phyloP scores from a whole-genome alignment of 176 grass and related monocot species.

The Melocanna baccifera region DNA sequence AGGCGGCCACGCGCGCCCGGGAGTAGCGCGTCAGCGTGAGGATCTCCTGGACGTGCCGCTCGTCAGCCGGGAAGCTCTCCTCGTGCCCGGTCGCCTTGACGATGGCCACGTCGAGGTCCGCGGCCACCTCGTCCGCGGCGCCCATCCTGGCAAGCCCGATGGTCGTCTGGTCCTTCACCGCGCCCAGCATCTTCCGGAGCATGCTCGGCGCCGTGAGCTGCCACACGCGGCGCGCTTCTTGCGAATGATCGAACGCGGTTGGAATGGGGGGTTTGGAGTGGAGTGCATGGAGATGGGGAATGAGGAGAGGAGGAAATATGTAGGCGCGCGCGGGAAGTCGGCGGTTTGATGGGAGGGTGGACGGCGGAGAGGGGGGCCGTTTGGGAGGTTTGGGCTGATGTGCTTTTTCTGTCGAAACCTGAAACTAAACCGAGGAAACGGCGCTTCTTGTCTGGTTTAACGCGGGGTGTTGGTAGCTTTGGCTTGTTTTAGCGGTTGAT shows the following conservation, averaged over 20 bases:
- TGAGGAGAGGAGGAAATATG: not conserved
- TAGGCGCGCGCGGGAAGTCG: constrained; percentile 14
- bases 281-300: not conserved
- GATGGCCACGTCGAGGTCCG: constrained; percentile 58
- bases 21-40: constrained; percentile 65
- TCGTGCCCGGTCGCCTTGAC: constrained; percentile 68
- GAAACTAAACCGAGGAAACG: no score
- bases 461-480: not conserved
- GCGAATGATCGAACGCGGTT: not conserved
- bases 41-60: constrained; percentile 61
- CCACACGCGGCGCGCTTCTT: not conserved
- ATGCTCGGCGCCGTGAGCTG: constrained; percentile 52
- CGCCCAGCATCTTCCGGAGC: constrained; percentile 58
- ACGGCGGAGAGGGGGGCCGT: not conserved
- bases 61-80: constrained; percentile 47
- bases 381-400: not conserved
- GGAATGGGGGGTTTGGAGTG: not conserved
- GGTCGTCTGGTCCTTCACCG: constrained; percentile 67
- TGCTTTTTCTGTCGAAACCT: not conserved
- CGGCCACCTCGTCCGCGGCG: constrained; percentile 37
- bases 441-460: not conserved
- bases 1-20: constrained; percentile 46
- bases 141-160: constrained; percentile 48
- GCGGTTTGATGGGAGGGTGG: not conserved
- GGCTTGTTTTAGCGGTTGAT: not conserved